Conservation (phyloP, 1,139 yeast species). For the Lodderomyces orthopsilosis region DNA sequence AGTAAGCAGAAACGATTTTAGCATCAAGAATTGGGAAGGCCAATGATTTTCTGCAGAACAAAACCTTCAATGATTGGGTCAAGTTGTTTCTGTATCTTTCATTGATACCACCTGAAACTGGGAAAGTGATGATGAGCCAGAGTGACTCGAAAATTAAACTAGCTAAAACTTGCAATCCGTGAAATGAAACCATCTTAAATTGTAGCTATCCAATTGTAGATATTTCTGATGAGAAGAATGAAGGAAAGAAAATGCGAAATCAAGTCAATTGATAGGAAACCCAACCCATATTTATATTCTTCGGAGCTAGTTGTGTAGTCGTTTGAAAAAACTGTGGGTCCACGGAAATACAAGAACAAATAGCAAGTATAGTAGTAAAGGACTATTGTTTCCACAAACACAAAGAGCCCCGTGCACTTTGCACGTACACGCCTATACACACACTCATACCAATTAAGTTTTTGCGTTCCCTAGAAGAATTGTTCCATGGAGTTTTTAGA, state of each 20-base stretch:
- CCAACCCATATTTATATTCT: no score
- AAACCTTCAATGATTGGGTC: conserved; percentile 8
- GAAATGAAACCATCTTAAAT: conserved; percentile 2
- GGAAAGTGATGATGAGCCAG: conserved; percentile 6
- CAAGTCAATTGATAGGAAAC: no score
- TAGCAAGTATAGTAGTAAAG: no score
- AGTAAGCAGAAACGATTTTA: conserved; percentile 4
- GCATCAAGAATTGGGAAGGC: conserved; percentile 12
- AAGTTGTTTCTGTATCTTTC: conserved; percentile 9
- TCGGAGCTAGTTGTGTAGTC: no score
- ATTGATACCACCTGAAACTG: conserved; percentile 11
- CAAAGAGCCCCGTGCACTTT: background rate
- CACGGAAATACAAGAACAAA: no score
- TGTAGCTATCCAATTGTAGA: background rate
- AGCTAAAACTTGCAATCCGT: conserved; percentile 2
- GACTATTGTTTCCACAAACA: background rate
- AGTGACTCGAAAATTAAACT: background rate
- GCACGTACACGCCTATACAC: no score
- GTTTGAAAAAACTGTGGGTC: no score
- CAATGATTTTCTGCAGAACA: conserved; percentile 10
- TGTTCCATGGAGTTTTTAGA: background rate
- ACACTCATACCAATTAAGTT: no score
- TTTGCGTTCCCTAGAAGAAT: background rate
- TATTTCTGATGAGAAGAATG: background rate
- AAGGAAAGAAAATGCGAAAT: background rate